Percentiles rank a stretch among this genome's conserved stretches.
These are phyloP conservation scores for Neofusicoccum umdonicola DNA, from an alignment of 2,329 filamentous ascomycete species.

Conservation along the genomic window DNA sequence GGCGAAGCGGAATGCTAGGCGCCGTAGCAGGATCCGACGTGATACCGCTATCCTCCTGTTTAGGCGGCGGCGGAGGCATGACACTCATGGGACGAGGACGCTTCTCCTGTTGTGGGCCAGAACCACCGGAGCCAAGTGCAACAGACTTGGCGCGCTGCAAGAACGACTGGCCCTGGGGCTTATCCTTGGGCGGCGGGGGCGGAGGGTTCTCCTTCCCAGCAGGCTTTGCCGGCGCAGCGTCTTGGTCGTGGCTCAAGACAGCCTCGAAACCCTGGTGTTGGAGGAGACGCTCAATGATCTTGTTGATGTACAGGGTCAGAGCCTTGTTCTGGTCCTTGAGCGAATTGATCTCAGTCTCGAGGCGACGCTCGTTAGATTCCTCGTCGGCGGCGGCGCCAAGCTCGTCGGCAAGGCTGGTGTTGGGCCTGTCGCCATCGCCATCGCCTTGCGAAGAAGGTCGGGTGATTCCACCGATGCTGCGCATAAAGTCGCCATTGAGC, in stretches of 20 bases:
- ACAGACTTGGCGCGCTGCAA: constrained; percentile 62
- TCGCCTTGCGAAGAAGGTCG: constrained; percentile 30
- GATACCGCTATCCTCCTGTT: constrained; percentile 23
- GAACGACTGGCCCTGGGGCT: constrained; percentile 49
- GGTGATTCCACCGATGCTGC: constrained; percentile 37
- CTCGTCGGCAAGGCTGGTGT: constrained; percentile 68
- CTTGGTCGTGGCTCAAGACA: constrained; percentile 76
- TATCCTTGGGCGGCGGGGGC: constrained; percentile 61
- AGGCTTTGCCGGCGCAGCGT: constrained; percentile 26
- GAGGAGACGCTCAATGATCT: constrained; percentile 92
- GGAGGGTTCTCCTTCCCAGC: constrained; percentile 74
- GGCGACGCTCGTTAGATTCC: constrained; percentile 52
- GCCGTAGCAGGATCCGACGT: constrained; percentile 68
- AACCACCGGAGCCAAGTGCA: constrained; percentile 43
- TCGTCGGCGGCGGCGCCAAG: constrained; percentile 63
- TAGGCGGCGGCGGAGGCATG: constrained; percentile 27
- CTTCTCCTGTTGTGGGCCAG: constrained; percentile 6
- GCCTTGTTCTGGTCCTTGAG: constrained; percentile 96
- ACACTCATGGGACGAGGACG: constrained; percentile 47
- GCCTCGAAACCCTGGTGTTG: constrained; percentile 94
- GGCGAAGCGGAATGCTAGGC: constrained; percentile 69
- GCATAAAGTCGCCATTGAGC: constrained; percentile 88
- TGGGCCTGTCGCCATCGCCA: constrained; percentile 24
- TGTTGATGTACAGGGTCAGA: constrained; percentile 95
- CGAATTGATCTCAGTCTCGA: constrained; percentile 75